Conservation (phyloP, 495 filamentous ascomycete species). For the Hypoxylon trugodes region DNA sequence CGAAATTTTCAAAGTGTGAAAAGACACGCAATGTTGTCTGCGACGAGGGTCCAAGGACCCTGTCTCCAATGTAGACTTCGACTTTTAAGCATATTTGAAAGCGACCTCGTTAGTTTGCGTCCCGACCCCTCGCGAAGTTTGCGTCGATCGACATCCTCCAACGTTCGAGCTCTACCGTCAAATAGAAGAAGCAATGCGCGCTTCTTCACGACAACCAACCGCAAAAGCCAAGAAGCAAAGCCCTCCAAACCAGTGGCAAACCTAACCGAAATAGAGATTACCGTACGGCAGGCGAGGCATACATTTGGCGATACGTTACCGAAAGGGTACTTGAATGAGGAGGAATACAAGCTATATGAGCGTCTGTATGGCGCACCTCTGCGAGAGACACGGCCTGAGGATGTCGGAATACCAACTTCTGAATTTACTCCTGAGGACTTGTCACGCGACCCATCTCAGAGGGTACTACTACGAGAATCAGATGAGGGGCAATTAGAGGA, state of each 20-base stretch:
- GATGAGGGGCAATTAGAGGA: slow-evolving; percentile 68
- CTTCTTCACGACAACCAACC: slow-evolving; percentile 51
- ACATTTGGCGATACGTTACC: slow-evolving; percentile 82
- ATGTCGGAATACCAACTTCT: slow-evolving; percentile 60
- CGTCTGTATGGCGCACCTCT: slow-evolving; percentile 79
- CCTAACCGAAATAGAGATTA: slow-evolving; percentile 60
- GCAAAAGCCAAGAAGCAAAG: slow-evolving; percentile 34
- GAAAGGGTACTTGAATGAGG: slow-evolving; percentile 69
- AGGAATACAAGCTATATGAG: slow-evolving; percentile 79
- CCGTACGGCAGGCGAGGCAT: slow-evolving; percentile 74
- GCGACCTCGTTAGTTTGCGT: slow-evolving; percentile 42
- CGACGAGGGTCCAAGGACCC: slow-evolving; percentile 52
- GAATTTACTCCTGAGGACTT: slow-evolving; percentile 37
- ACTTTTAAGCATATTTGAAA: slow-evolving; percentile 55
- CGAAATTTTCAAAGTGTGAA: slow-evolving; percentile 19
- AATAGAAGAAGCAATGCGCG: slow-evolving; percentile 34
- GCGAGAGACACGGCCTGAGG: slow-evolving; percentile 63
- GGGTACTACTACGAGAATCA: slow-evolving; percentile 62
- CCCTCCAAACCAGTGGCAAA: slow-evolving; percentile 15
- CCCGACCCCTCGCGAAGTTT: slow-evolving; percentile 18
- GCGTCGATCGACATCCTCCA: slow-evolving; percentile 19
- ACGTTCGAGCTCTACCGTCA: slow-evolving; percentile 23
- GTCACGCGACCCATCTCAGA: slow-evolving; percentile 24
- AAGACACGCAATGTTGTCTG: slow-evolving; percentile 54
- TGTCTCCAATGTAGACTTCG: slow-evolving; percentile 61